Percentiles rank a stretch among this genome's conserved stretches.
Evolutionary conservation across 805 yeast genomes (phyloP).

Genomic region (Komagataella populi): DNA sequence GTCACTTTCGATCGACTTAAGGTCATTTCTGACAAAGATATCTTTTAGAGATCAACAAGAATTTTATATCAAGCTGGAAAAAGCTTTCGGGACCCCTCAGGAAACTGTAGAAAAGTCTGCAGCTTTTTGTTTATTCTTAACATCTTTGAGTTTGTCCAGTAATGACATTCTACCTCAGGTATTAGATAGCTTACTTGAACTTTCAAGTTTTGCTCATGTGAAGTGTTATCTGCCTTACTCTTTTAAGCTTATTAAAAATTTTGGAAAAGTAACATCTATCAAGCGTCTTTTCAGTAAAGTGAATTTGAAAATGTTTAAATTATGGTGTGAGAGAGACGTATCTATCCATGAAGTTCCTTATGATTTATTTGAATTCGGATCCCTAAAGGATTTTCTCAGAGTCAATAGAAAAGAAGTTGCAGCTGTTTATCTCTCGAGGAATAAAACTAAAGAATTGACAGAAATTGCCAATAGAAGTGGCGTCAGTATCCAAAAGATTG

Average conservation of each 20-base stretch:
- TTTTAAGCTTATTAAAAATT: constrained; percentile 12
- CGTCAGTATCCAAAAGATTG: not conserved
- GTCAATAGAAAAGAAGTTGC: constrained; percentile 22
- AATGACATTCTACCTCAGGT: constrained; percentile 19
- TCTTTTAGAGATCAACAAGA: constrained; percentile 7
- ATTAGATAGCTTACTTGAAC: constrained; percentile 27
- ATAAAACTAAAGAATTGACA: not conserved
- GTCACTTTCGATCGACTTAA: not conserved
- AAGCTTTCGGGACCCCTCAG: constrained; percentile 21
- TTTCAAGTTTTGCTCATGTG: constrained; percentile 18
- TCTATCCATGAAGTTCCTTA: constrained; percentile 25
- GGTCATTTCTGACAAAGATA: not conserved
- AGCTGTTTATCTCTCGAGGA: constrained; percentile 21
- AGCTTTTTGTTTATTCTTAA: constrained; percentile 23
- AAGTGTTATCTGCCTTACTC: constrained; percentile 16
- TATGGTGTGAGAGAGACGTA: constrained; percentile 25
- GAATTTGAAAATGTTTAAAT: constrained; percentile 23
- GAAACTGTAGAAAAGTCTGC: constrained; percentile 22
- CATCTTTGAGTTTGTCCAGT: constrained; percentile 17
- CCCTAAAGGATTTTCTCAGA: constrained; percentile 15
- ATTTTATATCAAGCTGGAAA: constrained; percentile 18
- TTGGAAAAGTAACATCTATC: constrained; percentile 5
- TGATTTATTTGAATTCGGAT: constrained; percentile 22
- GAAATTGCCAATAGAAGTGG: not conserved
- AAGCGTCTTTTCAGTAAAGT: constrained; percentile 16